Base-by-base conservation (phyloP, 1,284 basidiomycete genomes). In the Xerocomus minutiporus region DNA sequence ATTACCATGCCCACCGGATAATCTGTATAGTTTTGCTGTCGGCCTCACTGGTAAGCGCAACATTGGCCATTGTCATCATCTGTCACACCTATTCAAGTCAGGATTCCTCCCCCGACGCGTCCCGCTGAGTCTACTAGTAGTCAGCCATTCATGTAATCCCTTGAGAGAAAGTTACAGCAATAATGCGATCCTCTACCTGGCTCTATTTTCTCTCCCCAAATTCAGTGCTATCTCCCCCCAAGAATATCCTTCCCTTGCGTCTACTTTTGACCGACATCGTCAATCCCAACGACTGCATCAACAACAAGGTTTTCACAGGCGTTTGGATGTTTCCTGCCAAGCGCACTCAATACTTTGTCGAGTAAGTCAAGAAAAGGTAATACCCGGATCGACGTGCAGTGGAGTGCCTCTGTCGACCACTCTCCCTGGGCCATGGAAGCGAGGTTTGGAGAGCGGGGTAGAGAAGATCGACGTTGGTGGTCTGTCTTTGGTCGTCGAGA, bases 221-320 rank as follows among this genome's bases (percentile, higher is more conserved):
- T 44, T 61, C 55, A 13, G 51, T 58, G 25, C 57, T 50, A 23
- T 49, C 57, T 31, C 61, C 54, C 5, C 34, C 17, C 36, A 54
- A 23, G 52, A 64, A 67, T 49, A 66, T 46, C 52, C 59, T 58
- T 12, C 61, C 63, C 44, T 48, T 66, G 28, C 65, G 63, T 45
- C 59, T 67, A 15, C 62, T 64, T 47, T 47, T 67, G 48, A 61
- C 41, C 3, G 59, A 66, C 61, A 55, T 64, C 5, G 59, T 49
- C 20, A 56, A 48, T 13, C 54, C 51, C 8, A 62, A 53, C n/a
- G 65, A 57, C 34, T 64, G 55, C 54, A 50, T 57, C 48, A 56
- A 48, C 35, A 62, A 7, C 42, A 67, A 64, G 0, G 49, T 1
- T 29, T 61, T 66, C 32, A 56, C 45, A 2, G 59, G 65, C 2